These are phyloP conservation scores for Ophiosphaerella herpotricha DNA, from an alignment of 2,329 filamentous ascomycete species.

Conservation along the genomic window DNA sequence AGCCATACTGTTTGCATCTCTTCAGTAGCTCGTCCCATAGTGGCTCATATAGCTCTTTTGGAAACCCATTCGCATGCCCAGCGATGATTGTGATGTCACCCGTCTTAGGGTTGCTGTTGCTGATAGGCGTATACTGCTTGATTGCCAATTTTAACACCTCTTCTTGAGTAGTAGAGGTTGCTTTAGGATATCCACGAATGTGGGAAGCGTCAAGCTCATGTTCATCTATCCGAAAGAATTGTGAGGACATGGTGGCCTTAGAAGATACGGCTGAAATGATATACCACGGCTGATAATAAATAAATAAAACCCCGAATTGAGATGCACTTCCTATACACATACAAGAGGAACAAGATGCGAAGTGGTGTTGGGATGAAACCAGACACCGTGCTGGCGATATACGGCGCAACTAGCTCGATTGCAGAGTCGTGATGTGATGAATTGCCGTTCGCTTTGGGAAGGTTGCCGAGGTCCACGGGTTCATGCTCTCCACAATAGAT, in stretches of 20 bases:
- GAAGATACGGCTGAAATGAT: neutral
- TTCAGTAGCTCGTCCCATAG: constrained; percentile 82
- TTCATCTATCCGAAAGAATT: constrained; percentile 68
- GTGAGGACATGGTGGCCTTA: constrained; percentile 43
- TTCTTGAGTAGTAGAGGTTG: constrained; percentile 73
- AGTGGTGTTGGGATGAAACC: neutral
- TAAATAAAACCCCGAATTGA: neutral
- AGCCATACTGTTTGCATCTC: constrained; percentile 60
- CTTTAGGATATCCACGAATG: constrained; percentile 79
- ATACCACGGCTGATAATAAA: neutral
- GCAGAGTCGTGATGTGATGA: constrained; percentile 26
- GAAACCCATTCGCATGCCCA: constrained; percentile 89
- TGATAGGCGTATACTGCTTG: constrained; percentile 84
- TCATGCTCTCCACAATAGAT: neutral
- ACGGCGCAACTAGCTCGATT: neutral
- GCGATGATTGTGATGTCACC: constrained; percentile 86
- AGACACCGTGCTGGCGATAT: neutral
- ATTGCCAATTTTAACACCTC: constrained; percentile 74
- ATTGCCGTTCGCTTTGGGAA: constrained; percentile 28
- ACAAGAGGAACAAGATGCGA: neutral
- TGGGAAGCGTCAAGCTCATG: constrained; percentile 71
- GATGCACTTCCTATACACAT: neutral
- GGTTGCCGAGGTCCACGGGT: constrained; percentile 30
- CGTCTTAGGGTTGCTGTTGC: constrained; percentile 68
- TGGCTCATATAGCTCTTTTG: constrained; percentile 94